phyloP scores from a whole-genome alignment of 2,329 filamentous ascomycete species.

The Phyllosticta citriasiana region DNA sequence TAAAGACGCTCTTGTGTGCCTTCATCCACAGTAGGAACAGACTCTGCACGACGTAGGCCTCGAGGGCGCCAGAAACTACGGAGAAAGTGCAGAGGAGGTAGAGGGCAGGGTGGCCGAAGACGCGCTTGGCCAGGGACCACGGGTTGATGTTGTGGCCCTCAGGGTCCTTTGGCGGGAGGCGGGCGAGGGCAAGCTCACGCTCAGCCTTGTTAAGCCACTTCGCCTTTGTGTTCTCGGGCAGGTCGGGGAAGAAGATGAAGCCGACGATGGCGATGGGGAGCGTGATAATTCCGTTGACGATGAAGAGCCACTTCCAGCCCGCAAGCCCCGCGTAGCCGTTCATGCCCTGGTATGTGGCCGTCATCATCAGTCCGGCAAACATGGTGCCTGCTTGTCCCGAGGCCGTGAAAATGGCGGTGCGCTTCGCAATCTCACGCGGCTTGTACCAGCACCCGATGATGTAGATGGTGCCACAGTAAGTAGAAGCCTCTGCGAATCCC shows the following conservation, averaged over 20 bases:
- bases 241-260: slow-evolving; percentile 19
- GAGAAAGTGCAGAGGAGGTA: slow-evolving; percentile 33
- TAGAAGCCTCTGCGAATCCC: slow-evolving; percentile 20
- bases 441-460: slow-evolving; percentile 23
- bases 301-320: slow-evolving; percentile 23
- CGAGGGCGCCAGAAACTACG: slow-evolving; percentile 24
- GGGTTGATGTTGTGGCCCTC: slow-evolving; percentile 19
- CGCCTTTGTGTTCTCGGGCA: slow-evolving; percentile 17
- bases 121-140: slow-evolving; percentile 16
- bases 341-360: slow-evolving; percentile 21
- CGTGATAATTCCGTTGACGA: slow-evolving; percentile 22
- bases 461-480: slow-evolving; percentile 23
- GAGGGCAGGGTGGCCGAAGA: slow-evolving; percentile 14
- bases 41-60: slow-evolving; percentile 19
- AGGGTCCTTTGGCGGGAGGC: slow-evolving; percentile 18
- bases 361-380: slow-evolving; percentile 25
- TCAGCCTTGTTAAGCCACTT: slow-evolving; percentile 18
- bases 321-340: slow-evolving; percentile 15
- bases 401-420: slow-evolving; percentile 22
- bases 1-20: slow-evolving; percentile 34
- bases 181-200: slow-evolving; percentile 18
- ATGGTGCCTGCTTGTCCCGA: slow-evolving; percentile 22
- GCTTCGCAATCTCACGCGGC: slow-evolving; percentile 20
- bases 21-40: slow-evolving; percentile 24
- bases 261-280: slow-evolving; percentile 22